Evolutionary conservation across 2,329 filamentous ascomycete species (phyloP).

Genomic region (Fusarium sp.): DNA sequence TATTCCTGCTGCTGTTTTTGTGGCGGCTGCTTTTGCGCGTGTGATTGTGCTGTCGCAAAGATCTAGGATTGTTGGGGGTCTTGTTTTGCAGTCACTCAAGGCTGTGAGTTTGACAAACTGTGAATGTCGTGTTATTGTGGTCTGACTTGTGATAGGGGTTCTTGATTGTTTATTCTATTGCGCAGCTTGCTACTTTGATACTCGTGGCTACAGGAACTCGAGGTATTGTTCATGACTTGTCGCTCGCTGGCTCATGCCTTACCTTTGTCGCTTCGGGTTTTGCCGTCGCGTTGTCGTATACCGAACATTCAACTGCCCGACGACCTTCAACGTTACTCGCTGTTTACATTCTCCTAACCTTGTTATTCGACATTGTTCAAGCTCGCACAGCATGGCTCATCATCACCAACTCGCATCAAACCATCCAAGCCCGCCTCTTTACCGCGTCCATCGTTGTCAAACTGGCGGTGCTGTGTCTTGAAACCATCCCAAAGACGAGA

Average conservation of each 20-base stretch:
- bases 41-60: constrained; percentile 47
- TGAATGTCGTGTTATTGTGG: background rate
- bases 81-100: constrained; percentile 49
- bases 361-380: constrained; percentile 58
- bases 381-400: constrained; percentile 57
- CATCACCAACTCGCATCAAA: constrained; percentile 25
- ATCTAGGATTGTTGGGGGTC: constrained; percentile 51
- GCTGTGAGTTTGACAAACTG: constrained; percentile 38
- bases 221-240: constrained; percentile 36
- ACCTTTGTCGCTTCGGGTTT: constrained; percentile 45
- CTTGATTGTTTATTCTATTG: constrained; percentile 41
- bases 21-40: constrained; percentile 50
- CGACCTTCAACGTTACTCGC: constrained; percentile 58
- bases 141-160: constrained; percentile 33
- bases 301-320: constrained; percentile 52
- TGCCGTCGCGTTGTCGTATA: constrained; percentile 48
- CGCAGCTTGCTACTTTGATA: constrained; percentile 50
- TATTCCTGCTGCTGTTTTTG: constrained; percentile 55
- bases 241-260: constrained; percentile 43
- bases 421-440: constrained; percentile 47
- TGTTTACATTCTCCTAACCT: constrained; percentile 55
- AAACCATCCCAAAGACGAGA: constrained; percentile 53
- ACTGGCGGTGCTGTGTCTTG: constrained; percentile 49
- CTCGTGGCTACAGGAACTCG: constrained; percentile 41
- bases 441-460: constrained; percentile 53